phyloP scores from a whole-genome alignment of 371 early-diverging fungal species.

The Globomyces sp. region DNA sequence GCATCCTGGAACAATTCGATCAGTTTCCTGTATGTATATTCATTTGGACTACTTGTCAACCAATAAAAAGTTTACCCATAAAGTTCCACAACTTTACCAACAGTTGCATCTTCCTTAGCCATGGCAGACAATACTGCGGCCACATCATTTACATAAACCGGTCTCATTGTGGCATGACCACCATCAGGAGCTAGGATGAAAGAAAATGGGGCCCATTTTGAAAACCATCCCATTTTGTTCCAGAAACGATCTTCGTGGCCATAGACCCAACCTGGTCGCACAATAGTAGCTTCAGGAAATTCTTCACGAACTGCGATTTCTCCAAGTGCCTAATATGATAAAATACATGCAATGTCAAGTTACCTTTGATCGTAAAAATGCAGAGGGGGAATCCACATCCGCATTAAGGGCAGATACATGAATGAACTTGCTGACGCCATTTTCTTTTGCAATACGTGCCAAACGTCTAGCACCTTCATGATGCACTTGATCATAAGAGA shows the following conservation, averaged over 20 bases:
- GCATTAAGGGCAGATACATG: conserved; percentile 91
- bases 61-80: conserved; percentile 59
- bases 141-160: conserved; percentile 87
- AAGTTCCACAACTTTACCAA: conserved; percentile 87
- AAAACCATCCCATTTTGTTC: conserved; percentile 79
- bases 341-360: background rate
- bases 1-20: conserved; percentile 75
- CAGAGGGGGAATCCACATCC: conserved; percentile 70
- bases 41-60: conserved; percentile 52
- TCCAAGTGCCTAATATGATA: conserved; percentile 66
- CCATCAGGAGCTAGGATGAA: conserved; percentile 64
- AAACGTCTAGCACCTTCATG: conserved; percentile 80
- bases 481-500: conserved; percentile 79
- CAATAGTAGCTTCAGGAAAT: conserved; percentile 90
- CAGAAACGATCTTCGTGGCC: conserved; percentile 93
- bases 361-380: conserved; percentile 83
- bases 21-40: conserved; percentile 69
- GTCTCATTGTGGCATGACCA: conserved; percentile 70
- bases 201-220: conserved; percentile 54
- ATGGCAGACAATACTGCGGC: conserved; percentile 78
- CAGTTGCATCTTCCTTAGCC: conserved; percentile 66
- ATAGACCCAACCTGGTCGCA: conserved; percentile 85
- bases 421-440: conserved; percentile 81
- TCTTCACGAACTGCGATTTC: conserved; percentile 85
- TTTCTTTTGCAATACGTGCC: conserved; percentile 77